Conservation (phyloP, 176 grass and related monocot species). For the Triticum monococcum region DNA sequence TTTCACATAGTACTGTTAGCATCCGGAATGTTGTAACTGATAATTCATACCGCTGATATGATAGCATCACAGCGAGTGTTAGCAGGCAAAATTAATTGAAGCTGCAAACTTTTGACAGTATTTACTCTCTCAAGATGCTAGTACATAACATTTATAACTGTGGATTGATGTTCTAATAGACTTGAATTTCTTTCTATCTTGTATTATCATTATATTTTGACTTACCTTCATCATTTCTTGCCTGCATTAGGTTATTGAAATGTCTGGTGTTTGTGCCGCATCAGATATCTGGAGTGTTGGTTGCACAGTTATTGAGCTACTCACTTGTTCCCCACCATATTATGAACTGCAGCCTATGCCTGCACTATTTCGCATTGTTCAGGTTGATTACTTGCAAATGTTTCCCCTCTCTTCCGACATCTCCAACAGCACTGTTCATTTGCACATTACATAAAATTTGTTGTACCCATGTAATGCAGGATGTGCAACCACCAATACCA, state of each 20-base stretch:
- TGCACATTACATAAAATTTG: not conserved
- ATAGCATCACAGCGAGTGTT: conserved; percentile 6
- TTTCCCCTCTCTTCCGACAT: not conserved
- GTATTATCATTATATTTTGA: not conserved
- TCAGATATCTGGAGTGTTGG: conserved; percentile 99
- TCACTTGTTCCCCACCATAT: conserved; percentile 95
- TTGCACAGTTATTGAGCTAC: conserved; percentile 96
- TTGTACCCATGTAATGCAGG: conserved; percentile 47
- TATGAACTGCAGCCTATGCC: conserved; percentile 99
- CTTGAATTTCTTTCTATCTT: not conserved
- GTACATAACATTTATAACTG: conserved; percentile 2
- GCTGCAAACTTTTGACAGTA: not conserved
- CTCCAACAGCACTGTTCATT: conserved; percentile 10
- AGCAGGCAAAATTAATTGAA: conserved; percentile 16
- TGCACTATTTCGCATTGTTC: conserved; percentile 98
- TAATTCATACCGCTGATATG: not conserved
- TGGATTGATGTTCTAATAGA: not conserved
- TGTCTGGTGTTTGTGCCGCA: conserved; percentile 96
- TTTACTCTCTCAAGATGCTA: not conserved
- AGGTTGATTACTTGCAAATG: conserved; percentile 49
- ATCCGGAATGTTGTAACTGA: conserved; percentile 2
- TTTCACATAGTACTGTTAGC: not conserved
- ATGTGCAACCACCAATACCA: conserved; percentile 94
- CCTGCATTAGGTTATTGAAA: conserved; percentile 83
- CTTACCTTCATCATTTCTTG: conserved; percentile 9